Evolutionary conservation across 164 flowering plant genomes (phyloP), one percentile per base, ranked within the genome.

Genomic region (Magnolia kwangsiensis): DNA sequence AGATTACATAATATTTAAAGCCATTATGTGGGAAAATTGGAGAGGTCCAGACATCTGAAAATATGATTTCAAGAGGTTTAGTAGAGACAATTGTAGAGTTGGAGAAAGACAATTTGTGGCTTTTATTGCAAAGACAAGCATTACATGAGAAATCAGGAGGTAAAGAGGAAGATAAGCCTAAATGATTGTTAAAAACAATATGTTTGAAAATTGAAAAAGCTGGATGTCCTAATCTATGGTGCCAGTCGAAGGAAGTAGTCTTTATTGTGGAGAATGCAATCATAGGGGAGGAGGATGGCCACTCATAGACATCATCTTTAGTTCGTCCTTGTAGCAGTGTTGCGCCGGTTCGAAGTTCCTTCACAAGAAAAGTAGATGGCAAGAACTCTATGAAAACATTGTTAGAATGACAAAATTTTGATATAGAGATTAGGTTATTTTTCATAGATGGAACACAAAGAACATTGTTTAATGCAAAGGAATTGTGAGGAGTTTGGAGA

Each of bases 101-200:
- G 67, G 67, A 69, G 20, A 69, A 69, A 3, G 72, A 69, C 20
- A 69, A 69, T 37, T 69, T 69, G 51, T 69, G 72, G 51, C 21
- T 69, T 69, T 69, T 69, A 69, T 69, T 69, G 51, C 72, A 69
- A 69, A 29, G 72, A 37, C 72, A 69, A 37, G 51, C 50, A 69
- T 69, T 31, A 31, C 37, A 31, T 31, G 37, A 31, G 37, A 31
- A 31, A 31, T 31, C 37, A 31, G 37, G 37, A 16, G 51, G 14
- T 16, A 69, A 69, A 69, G 51, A 29, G 50, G 51, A 37, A 31
- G 50, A 45, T 1, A 69, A 45, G n/a, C 51, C 2, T 29, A 69
- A 19, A 45, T 69, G 50, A 45, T 69, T 29, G 72, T 45, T 67
- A 11, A 16, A 37, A 2, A 69, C 20, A 69, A 29, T 69, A 1